These are phyloP conservation scores for Podospora pseudoanserina DNA, from an alignment of 495 filamentous ascomycete genomes.

Conservation along the genomic window DNA sequence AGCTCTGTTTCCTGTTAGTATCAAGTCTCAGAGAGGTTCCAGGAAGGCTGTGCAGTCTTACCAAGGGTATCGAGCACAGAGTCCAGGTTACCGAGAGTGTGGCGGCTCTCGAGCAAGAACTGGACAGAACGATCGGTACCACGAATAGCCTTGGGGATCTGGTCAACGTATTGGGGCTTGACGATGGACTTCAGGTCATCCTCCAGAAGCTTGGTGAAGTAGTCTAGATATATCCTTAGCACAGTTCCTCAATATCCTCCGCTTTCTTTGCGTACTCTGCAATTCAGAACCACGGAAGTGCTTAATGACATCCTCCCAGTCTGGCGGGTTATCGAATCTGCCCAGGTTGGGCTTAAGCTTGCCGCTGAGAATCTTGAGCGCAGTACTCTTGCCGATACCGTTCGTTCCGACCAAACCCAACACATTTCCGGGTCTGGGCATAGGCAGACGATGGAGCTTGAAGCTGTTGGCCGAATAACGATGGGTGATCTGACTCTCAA, in stretches of 20 bases:
- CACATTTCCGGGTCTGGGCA: constrained; percentile 94
- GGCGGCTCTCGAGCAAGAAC: constrained; percentile 66
- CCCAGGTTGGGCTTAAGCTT: constrained; percentile 98
- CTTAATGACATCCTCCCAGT: constrained; percentile 98
- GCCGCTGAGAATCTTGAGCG: constrained; percentile 94
- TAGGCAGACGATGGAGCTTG: constrained; percentile 95
- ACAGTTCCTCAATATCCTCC: background rate
- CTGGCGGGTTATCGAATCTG: constrained; percentile 89
- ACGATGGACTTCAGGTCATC: constrained; percentile 95
- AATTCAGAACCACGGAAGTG: constrained; percentile 96
- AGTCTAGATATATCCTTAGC: constrained; percentile 55
- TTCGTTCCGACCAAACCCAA: constrained; percentile 96
- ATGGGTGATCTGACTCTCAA: constrained; percentile 95
- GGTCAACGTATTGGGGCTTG: constrained; percentile 99
- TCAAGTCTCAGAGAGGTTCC: background rate
- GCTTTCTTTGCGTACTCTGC: constrained; percentile 63
- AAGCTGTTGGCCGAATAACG: constrained; percentile 99
- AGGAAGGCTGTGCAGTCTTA: constrained; percentile 23
- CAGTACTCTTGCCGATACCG: constrained; percentile 99
- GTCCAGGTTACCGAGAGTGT: constrained; percentile 75
- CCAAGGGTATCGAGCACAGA: constrained; percentile 78
- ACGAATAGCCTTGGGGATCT: constrained; percentile 88
- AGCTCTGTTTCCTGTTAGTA: constrained; percentile 57
- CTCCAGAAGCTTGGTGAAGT: constrained; percentile 96
- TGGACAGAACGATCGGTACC: constrained; percentile 71